A percentile compares a stretch with the other conserved stretches of the same genome.
Evolutionary conservation across 2,329 filamentous ascomycete species (phyloP).

Genomic region (Colletotrichum melonis): DNA sequence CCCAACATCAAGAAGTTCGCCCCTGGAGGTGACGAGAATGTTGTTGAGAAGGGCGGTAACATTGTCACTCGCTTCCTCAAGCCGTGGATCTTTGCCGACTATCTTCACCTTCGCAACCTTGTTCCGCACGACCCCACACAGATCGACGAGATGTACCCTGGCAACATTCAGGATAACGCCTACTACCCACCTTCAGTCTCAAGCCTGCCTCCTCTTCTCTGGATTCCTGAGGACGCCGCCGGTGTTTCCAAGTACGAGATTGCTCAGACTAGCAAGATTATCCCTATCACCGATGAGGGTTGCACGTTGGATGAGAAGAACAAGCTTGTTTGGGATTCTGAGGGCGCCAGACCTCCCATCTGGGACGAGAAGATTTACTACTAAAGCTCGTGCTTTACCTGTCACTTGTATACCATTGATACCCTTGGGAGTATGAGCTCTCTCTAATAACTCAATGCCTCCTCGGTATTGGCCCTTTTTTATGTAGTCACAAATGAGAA

Average conservation of each 20-base stretch:
- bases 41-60: constrained; percentile 59
- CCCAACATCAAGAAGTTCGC: constrained; percentile 36
- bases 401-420: constrained; percentile 31
- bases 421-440: constrained; percentile 32
- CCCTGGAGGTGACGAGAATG: constrained; percentile 39
- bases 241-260: constrained; percentile 85
- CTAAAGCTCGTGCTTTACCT: constrained; percentile 39
- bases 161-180: constrained; percentile 72
- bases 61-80: constrained; percentile 77
- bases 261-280: constrained; percentile 75
- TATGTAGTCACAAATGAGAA: constrained; percentile 22
- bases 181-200: constrained; percentile 80
- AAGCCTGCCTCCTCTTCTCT: constrained; percentile 75
- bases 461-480: neutral
- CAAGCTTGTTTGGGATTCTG: constrained; percentile 54
- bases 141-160: constrained; percentile 67
- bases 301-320: constrained; percentile 76
- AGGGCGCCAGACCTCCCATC: constrained; percentile 55
- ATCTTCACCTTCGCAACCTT: constrained; percentile 74
- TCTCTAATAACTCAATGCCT: constrained; percentile 1
- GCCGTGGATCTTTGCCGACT: constrained; percentile 82
- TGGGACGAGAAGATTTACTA: constrained; percentile 59
- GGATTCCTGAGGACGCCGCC: constrained; percentile 82
- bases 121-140: constrained; percentile 68
- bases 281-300: constrained; percentile 84